Evolutionary conservation across 192 early-diverging fungal species (phyloP).

Genomic region (Glomus cerebriforme): DNA sequence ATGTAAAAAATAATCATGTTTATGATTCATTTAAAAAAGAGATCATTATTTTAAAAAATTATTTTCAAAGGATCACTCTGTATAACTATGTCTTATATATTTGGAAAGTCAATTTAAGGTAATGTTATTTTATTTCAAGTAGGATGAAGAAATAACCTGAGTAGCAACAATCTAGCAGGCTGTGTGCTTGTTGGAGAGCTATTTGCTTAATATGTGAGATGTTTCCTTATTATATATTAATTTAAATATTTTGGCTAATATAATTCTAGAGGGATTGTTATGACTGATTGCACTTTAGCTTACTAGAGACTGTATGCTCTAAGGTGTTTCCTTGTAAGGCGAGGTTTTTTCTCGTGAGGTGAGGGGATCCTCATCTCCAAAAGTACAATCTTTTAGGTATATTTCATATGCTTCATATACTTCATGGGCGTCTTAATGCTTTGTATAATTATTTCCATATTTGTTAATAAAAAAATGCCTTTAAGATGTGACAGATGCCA

Average conservation of each 20-base stretch:
- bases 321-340: neutral
- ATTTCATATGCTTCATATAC: neutral
- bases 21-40: slow-evolving; percentile 2
- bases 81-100: neutral
- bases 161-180: neutral
- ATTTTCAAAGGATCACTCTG: neutral
- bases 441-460: slow-evolving; percentile 2
- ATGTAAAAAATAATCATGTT: neutral
- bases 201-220: neutral
- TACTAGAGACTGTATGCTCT: neutral
- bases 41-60: neutral
- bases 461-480: slow-evolving; percentile 9
- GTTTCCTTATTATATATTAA: neutral
- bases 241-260: neutral
- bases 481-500: neutral
- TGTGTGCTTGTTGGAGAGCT: neutral
- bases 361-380: neutral
- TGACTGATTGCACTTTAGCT: slow-evolving; percentile 14
- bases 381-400: too few relatives aligned
- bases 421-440: neutral
- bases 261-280: neutral
- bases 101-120: slow-evolving; percentile 5
- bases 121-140: neutral
- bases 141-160: neutral
- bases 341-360: neutral